Conservation (phyloP, 2,329 filamentous ascomycete species). For the Ophiostoma pallidulum region DNA sequence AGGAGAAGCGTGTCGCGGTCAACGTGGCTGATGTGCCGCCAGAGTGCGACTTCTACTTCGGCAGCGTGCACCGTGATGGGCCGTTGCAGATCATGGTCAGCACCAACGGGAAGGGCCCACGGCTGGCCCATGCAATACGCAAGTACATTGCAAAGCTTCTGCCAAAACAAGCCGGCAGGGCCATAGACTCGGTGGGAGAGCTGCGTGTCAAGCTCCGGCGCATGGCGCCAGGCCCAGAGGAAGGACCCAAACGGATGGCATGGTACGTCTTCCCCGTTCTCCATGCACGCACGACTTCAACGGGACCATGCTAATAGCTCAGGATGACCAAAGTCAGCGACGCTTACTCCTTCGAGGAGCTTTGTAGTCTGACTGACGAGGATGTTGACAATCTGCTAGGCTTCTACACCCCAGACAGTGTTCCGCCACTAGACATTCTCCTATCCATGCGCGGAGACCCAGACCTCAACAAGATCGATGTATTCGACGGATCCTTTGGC, state of each 20-base stretch:
- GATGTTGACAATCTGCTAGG: constrained; percentile 76
- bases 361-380: constrained; percentile 70
- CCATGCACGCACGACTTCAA: no score
- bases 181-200: constrained; percentile 74
- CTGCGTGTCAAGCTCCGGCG: constrained; percentile 70
- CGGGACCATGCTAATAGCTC: constrained; percentile 27
- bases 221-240: constrained; percentile 60
- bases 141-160: constrained; percentile 69
- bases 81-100: constrained; percentile 97
- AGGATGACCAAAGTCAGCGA: constrained; percentile 94
- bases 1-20: constrained; percentile 70
- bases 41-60: constrained; percentile 99
- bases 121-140: constrained; percentile 78
- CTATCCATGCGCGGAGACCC: constrained; percentile 41
- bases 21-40: constrained; percentile 96
- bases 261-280: constrained; percentile 49
- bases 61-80: constrained; percentile 87
- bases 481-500: constrained; percentile 51
- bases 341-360: constrained; percentile 71
- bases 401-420: constrained; percentile 55
- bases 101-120: constrained; percentile 92
- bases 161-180: constrained; percentile 71
- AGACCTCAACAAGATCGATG: constrained; percentile 37
- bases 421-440: constrained; percentile 47
- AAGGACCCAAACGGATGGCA: constrained; percentile 80